Conservation (phyloP, 2,329 filamentous ascomycete species). For the Cladosporium austrohemisphaericum region DNA sequence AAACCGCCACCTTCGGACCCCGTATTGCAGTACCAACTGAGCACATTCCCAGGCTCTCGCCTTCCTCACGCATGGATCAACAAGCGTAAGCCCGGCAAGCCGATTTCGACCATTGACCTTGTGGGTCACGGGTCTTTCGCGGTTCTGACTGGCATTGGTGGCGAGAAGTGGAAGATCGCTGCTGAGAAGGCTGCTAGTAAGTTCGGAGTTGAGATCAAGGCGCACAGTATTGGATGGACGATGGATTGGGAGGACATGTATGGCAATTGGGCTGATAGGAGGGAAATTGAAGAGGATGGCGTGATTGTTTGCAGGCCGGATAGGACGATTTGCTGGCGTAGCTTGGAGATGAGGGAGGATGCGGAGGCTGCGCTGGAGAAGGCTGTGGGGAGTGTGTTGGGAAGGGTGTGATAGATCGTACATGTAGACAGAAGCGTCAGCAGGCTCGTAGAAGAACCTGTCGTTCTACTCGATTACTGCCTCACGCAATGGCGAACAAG, state of each 20-base stretch:
- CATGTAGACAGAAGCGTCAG: neutral
- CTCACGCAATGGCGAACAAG: too few species aligned
- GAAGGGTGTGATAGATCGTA: slow-evolving; percentile 12
- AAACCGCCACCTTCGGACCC: slow-evolving; percentile 34
- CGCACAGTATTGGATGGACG: slow-evolving; percentile 53
- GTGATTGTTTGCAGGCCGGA: slow-evolving; percentile 58
- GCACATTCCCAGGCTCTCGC: slow-evolving; percentile 57
- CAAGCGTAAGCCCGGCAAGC: slow-evolving; percentile 40
- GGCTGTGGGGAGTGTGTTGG: slow-evolving; percentile 27
- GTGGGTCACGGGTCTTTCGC: slow-evolving; percentile 53
- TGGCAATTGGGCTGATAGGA: slow-evolving; percentile 53
- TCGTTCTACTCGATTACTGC: too few species aligned
- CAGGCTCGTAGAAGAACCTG: too few species aligned
- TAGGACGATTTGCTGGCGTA: slow-evolving; percentile 56
- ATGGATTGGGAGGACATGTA: slow-evolving; percentile 62
- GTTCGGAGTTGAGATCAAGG: slow-evolving; percentile 47
- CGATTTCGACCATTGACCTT: slow-evolving; percentile 57
- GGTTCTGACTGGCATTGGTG: slow-evolving; percentile 49
- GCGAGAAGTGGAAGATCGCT: slow-evolving; percentile 52
- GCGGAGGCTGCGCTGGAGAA: slow-evolving; percentile 24
- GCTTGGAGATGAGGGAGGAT: slow-evolving; percentile 23
- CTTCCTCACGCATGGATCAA: slow-evolving; percentile 63
- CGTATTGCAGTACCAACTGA: slow-evolving; percentile 34
- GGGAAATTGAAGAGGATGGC: slow-evolving; percentile 56
- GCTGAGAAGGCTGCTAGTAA: slow-evolving; percentile 38